Evolutionary conservation across 306 rosid species (phyloP), one percentile per base, ranked within the genome.

Genomic region (Quercus bicolor): DNA sequence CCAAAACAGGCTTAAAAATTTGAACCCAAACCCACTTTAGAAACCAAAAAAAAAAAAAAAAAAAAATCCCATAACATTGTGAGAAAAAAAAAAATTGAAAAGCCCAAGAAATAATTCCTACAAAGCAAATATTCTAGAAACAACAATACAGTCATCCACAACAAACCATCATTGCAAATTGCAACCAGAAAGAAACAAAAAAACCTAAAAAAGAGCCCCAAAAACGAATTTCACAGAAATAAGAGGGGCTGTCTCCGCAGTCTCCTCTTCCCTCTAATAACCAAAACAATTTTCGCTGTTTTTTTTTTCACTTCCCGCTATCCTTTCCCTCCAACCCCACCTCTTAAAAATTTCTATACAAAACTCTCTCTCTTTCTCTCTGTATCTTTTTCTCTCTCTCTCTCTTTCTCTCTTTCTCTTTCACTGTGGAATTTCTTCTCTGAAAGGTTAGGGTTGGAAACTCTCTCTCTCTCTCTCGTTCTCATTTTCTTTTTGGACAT

Each of bases 141-240:
- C 53, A 48, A 48, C 53, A 11, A 12, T 13, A 48, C 13, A 12
- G 1, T 48, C 53, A 48, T 48, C 53, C 53, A 11, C 53, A 48
- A 48, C 16, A 8, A 40, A 40, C 45, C 45, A 48, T 48, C 53
- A 20, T 21, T 24, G 31, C 24, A 60, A 12, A 57, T 12, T 2
- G 13, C 15, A 24, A 60, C 24, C 24, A 60, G 15, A 2, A 23
- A 69, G 43, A 18, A 40, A 13, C 18, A 40, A 15, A 56, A 74
- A 55, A 57, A 56, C 56, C 23, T 15, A 31, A 74, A 54, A 73
- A 48, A 12, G 10, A 26, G 23, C 23, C 4, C 66, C 23, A n/a
- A 59, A 59, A 59, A 6, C 66, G 28, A 59, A 78, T 78, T 82
- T 73, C 76, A 68, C 29, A 33, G 57, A 72, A 78, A 78, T 52